Conservation (phyloP, 2,329 filamentous ascomycete genomes). For the Pestalotiopsis fici region DNA sequence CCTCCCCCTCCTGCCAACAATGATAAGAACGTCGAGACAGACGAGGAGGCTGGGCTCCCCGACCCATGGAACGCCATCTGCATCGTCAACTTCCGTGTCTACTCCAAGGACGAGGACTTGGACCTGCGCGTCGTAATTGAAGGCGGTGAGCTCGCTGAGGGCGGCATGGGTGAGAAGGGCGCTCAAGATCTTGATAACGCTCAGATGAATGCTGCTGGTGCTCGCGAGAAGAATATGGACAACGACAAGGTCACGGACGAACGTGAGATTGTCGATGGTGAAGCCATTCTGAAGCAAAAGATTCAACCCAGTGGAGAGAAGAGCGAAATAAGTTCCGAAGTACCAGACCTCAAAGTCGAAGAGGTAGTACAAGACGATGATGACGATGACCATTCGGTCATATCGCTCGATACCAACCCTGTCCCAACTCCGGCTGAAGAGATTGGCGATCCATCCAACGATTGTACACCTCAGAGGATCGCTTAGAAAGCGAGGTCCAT, state of each 20-base stretch:
- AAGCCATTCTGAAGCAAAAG: conserved; percentile 14
- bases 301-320: neutral
- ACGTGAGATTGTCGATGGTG: conserved; percentile 31
- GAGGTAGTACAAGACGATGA: neutral
- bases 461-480: conserved; percentile 4
- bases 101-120: conserved; percentile 47
- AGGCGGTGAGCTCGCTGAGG: conserved; percentile 53
- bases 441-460: neutral
- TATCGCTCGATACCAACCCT: neutral
- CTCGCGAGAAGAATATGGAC: conserved; percentile 34
- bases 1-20: conserved; percentile 20
- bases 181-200: conserved; percentile 58
- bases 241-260: conserved; percentile 25
- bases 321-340: neutral
- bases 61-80: conserved; percentile 44
- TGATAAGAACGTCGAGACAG: conserved; percentile 30
- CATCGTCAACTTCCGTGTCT: conserved; percentile 41
- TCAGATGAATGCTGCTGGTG: conserved; percentile 55
- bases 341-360: neutral
- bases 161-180: conserved; percentile 59
- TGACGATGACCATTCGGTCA: conserved; percentile 2
- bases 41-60: conserved; percentile 39
- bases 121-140: conserved; percentile 59
- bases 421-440: conserved; percentile 4
- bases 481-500: neutral